Percentiles rank a stretch among this genome's conserved stretches.
Conservation (phyloP, 1,284 basidiomycete genomes). For the Sparassis latifolia region DNA sequence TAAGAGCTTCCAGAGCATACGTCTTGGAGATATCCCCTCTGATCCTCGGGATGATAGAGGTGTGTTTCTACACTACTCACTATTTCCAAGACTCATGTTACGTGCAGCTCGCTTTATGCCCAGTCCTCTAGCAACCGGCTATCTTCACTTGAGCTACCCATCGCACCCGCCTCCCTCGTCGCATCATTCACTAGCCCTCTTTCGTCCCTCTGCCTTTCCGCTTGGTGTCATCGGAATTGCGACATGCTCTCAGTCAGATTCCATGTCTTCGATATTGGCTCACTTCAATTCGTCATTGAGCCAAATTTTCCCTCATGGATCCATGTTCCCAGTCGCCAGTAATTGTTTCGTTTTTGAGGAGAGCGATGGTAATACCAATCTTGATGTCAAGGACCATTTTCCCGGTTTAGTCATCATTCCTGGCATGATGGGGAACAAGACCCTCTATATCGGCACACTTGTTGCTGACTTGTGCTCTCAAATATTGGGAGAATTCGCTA, state of each 20-base stretch:
- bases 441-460: conserved; percentile 78
- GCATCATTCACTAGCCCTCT: conserved; percentile 52
- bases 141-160: conserved; percentile 66
- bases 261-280: conserved; percentile 53
- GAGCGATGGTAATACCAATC: conserved; percentile 47
- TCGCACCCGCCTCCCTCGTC: conserved; percentile 61
- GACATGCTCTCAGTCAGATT: conserved; percentile 50
- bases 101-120: conserved; percentile 74
- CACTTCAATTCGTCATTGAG: conserved; percentile 59
- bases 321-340: conserved; percentile 68
- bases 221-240: conserved; percentile 77
- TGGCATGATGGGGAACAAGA: conserved; percentile 74
- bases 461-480: conserved; percentile 83
- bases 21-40: conserved; percentile 73
- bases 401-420: conserved; percentile 70
- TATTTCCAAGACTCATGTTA: not conserved
- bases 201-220: conserved; percentile 74
- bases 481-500: conserved; percentile 76
- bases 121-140: conserved; percentile 65
- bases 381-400: conserved; percentile 50
- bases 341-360: conserved; percentile 80
- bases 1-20: conserved; percentile 60
- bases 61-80: conserved; percentile 26
- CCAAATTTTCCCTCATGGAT: conserved; percentile 58
- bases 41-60: conserved; percentile 75